Evolutionary conservation across 2,329 filamentous ascomycete genomes (phyloP).

Genomic region (Coniochaeta prunicola): DNA sequence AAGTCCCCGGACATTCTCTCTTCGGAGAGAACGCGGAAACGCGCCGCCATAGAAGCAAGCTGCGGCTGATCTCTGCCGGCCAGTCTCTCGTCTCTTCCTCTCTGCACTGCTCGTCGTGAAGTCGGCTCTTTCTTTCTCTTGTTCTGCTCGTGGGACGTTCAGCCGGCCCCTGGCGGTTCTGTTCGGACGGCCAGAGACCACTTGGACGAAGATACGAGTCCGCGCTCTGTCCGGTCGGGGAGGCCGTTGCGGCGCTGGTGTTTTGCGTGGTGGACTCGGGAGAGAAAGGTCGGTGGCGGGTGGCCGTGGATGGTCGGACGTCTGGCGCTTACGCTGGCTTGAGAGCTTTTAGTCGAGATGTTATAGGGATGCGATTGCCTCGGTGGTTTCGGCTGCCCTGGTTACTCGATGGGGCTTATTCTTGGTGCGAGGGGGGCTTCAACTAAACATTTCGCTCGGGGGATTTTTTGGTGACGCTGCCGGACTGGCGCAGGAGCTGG

Average conservation of each 20-base stretch:
- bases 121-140: conserved; percentile 18
- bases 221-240: conserved; percentile 36
- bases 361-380: conserved; percentile 98
- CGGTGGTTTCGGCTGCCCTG: conserved; percentile 27
- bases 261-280: conserved; percentile 5
- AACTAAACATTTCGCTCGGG: conserved; percentile 24
- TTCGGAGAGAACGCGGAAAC: conserved; percentile 65
- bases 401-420: conserved; percentile 99
- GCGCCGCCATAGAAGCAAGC: conserved; percentile 99
- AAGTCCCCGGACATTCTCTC: conserved; percentile 92
- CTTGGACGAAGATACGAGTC: conserved; percentile 89
- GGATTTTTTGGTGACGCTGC: conserved; percentile 5
- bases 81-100: conserved; percentile 35
- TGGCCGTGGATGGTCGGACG: conserved; percentile 29
- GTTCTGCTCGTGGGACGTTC: conserved; percentile 5
- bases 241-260: neutral
- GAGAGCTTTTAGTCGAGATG: conserved; percentile 80
- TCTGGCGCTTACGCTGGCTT: conserved; percentile 43
- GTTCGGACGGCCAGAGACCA: conserved; percentile 32
- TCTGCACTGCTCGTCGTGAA: conserved; percentile 21
- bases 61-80: conserved; percentile 72
- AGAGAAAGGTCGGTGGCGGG: conserved; percentile 28
- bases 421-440: conserved; percentile 86
- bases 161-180: conserved; percentile 14
- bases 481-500: neutral